phyloP scores from a whole-genome alignment of 2,329 filamentous ascomycete species.

The Chalaropsis ovoidea region DNA sequence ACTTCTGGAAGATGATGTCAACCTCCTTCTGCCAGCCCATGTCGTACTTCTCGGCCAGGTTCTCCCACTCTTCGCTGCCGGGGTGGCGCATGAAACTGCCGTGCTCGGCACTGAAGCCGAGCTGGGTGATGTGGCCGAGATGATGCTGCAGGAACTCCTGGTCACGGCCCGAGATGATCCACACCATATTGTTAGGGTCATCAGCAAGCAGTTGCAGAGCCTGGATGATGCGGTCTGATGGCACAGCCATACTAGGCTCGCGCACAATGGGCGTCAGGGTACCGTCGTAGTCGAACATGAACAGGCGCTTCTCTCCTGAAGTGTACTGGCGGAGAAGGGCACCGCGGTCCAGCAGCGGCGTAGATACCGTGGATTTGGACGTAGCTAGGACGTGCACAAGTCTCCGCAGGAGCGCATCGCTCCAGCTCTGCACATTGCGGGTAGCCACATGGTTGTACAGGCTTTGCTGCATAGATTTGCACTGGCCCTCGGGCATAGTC shows the following conservation, averaged over 20 bases:
- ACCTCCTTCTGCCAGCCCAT: slow-evolving; percentile 92
- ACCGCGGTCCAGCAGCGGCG: slow-evolving; percentile 68
- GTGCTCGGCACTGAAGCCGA: slow-evolving; percentile 95
- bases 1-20: slow-evolving; percentile 72
- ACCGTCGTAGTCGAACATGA: slow-evolving; percentile 99
- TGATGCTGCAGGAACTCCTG: slow-evolving; percentile 84
- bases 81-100: slow-evolving; percentile 89
- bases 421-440: slow-evolving; percentile 82
- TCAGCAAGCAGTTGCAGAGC: slow-evolving; percentile 69
- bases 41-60: slow-evolving; percentile 72
- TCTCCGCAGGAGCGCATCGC: slow-evolving; percentile 64
- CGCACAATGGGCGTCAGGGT: slow-evolving; percentile 92
- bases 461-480: slow-evolving; percentile 57
- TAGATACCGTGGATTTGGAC: slow-evolving; percentile 63
- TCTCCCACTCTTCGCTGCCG: slow-evolving; percentile 68
- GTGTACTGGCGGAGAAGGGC: slow-evolving; percentile 65
- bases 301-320: slow-evolving; percentile 65
- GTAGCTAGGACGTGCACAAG: slow-evolving; percentile 71
- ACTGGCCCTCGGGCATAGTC: slow-evolving; percentile 59
- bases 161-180: slow-evolving; percentile 95
- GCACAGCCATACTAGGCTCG: slow-evolving; percentile 80
- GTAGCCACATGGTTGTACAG: slow-evolving; percentile 77
- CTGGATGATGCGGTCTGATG: slow-evolving; percentile 69
- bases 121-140: slow-evolving; percentile 76
- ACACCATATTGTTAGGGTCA: slow-evolving; percentile 78